These are phyloP conservation scores for Penicillium janthinellum DNA, from an alignment of 2,329 filamentous ascomycete species.

Conservation along the genomic window DNA sequence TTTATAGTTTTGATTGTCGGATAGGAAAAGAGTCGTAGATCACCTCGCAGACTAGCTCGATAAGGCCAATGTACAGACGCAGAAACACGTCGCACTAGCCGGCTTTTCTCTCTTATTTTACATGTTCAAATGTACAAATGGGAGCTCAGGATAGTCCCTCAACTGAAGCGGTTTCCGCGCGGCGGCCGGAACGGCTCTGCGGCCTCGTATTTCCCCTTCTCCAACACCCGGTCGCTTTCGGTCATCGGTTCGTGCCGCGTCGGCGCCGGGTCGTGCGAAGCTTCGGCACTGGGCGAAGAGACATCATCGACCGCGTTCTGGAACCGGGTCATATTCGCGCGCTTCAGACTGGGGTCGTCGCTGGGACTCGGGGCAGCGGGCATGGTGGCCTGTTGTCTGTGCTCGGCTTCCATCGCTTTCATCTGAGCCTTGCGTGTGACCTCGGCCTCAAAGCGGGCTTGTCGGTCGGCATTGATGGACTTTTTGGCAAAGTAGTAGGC, in stretches of 20 bases:
- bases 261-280: conserved; percentile 77
- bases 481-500: conserved; percentile 97
- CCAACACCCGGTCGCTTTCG: conserved; percentile 65
- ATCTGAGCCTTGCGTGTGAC: conserved; percentile 59
- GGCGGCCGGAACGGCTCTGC: conserved; percentile 71
- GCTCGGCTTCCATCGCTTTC: conserved; percentile 38
- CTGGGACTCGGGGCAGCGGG: conserved; percentile 14
- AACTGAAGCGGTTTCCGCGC: conserved; percentile 85
- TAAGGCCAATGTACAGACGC: not conserved
- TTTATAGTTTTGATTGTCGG: not conserved
- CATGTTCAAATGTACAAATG: conserved; percentile 9
- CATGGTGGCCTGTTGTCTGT: conserved; percentile 34
- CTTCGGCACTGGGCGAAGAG: conserved; percentile 71
- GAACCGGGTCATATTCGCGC: conserved; percentile 36
- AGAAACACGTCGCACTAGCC: not conserved
- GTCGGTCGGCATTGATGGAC: conserved; percentile 88
- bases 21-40: not conserved
- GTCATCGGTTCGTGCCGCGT: conserved; percentile 77
- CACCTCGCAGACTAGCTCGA: not conserved
- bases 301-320: conserved; percentile 48
- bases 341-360: conserved; percentile 36
- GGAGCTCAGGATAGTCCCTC: conserved; percentile 1
- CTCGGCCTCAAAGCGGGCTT: conserved; percentile 68
- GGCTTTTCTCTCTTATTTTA: not conserved
- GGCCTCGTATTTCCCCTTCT: conserved; percentile 91